Base-by-base conservation (phyloP, 768 basidiomycete species). In the Artomyces pyxidatus region DNA sequence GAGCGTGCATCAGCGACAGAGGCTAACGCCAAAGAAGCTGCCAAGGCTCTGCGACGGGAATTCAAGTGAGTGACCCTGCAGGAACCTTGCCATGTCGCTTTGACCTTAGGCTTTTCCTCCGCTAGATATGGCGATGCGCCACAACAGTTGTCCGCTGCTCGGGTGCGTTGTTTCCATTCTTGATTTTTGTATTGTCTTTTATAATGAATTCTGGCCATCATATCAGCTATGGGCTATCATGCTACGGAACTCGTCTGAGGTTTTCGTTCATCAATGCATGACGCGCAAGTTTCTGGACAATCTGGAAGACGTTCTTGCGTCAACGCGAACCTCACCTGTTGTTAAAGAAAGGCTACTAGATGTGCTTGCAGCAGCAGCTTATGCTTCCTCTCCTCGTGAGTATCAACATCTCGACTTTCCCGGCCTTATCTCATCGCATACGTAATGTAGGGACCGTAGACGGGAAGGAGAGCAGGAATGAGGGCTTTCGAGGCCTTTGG, bases 181-280 rank as follows among this genome's bases (percentile, higher is more conserved):
- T 29, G 16, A 28, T 19, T 19, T 1, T 21, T 10, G 17, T 8
- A 42, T 53, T 17, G n/a, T 40, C n/a, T 28, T 41, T 40, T 25
- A 9, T 29, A n/a, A n/a, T n/a, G n/a, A 22, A 50, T 53, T 39
- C 43, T 39, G 27, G 47, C 26, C 7, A 1, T 45, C 21, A 11
- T 45, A 35, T 19, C 53, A 89, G 86, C 61, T 96, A 6, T 94
- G 91, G 92, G 84, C 90, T 2, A 83, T 94, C 57, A 86, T 94
- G 83, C 75, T 94, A 30, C 80, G 81, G 25, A 93, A 94, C 60
- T 82, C 83, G 3, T 77, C 81, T 0, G 79, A 83, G 9, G 60
- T 77, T 12, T 91, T 93, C 59, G 76, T 88, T 29, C 64, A 74
- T 11, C 82, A 88, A 57, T 83, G 80, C 32, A 74, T 78, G 12